phyloP scores from a whole-genome alignment of 805 yeast species.

The Pichia rugopelliculosa region DNA sequence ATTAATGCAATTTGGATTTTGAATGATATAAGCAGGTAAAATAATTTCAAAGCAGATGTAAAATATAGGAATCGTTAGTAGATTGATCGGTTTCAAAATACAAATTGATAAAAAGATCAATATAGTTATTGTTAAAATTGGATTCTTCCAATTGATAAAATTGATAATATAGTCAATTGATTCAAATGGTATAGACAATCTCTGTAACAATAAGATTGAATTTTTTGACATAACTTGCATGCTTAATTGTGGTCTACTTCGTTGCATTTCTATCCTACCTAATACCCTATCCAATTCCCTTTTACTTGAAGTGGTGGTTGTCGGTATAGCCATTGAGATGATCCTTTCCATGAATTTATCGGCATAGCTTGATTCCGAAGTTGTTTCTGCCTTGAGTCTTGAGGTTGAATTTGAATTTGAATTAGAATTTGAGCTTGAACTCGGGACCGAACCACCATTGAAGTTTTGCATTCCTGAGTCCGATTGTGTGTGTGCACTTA shows the following conservation, averaged over 20 bases:
- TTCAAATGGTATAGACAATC: constrained; percentile 56
- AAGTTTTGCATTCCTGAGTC: background rate
- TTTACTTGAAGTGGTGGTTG: constrained; percentile 42
- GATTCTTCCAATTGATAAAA: constrained; percentile 58
- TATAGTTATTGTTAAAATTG: constrained; percentile 53
- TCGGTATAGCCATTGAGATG: constrained; percentile 65
- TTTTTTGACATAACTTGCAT: constrained; percentile 65
- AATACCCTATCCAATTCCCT: constrained; percentile 31
- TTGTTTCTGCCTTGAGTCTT: background rate
- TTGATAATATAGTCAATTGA: constrained; percentile 48
- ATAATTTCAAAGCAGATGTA: constrained; percentile 47
- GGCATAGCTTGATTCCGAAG: constrained; percentile 29
- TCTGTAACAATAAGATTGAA: constrained; percentile 51
- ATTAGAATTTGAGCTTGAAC: background rate
- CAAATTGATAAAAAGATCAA: constrained; percentile 30
- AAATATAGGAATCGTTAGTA: constrained; percentile 48
- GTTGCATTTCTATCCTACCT: constrained; percentile 52
- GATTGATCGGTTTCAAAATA: constrained; percentile 53
- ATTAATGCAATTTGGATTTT: constrained; percentile 45
- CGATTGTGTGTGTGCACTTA: background rate
- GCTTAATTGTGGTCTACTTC: constrained; percentile 59
- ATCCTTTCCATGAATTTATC: constrained; percentile 70
- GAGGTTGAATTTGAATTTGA: background rate
- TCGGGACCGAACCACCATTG: background rate
- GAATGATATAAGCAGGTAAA: constrained; percentile 57